Evolutionary conservation across 345 rosid genomes (phyloP), one percentile per base, ranked within the genome.

Genomic region (Mangifera indica): DNA sequence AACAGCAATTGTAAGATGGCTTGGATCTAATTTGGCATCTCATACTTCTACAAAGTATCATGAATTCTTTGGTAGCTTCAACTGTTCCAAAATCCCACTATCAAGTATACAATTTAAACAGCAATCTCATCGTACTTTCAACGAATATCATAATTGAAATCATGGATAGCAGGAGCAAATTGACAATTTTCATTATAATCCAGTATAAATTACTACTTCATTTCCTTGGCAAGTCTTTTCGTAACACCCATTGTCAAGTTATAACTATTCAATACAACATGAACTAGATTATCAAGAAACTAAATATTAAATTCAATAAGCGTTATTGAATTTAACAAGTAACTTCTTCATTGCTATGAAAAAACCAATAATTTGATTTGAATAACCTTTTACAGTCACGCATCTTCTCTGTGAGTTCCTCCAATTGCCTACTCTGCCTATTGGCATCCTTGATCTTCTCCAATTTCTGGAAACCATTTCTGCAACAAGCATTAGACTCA

Each of bases 381-480:
- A 67, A 10, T 13, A 24, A 49, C 99, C 97, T 93, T 74, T 95
- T 95, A 71, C 99, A 95, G 29, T 92, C 99, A 20, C 92, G 90
- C 98, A 95, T 95, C 82, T 85, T 93, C 52, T 81, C 97, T 0
- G 98, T 89, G 74, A 95, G 97, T 76, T 95, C 99, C 77, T 95
- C 98, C 68, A 95, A 84, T 83, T 95, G 98, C 78, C 97, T 88
- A 71, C 94, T 88, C 77, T 91, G 94, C 75, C 99, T 86, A 75
- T 69, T 95, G 24, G 83, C 86, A 80, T 95, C 99, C 84, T 95
- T 95, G 60, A 95, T 84, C 84, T 95, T 95, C 74, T 95, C 98
- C 84, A 95, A 79, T 83, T 90, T 95, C 84, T 93, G 97, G 80
- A 95, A 93, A 8, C 97, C 98, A 87, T 89, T 91, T 76, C 98